These are phyloP conservation scores for Raffaelea ambrosiae DNA, from an alignment of 2,329 filamentous ascomycete genomes.

Conservation along the genomic window DNA sequence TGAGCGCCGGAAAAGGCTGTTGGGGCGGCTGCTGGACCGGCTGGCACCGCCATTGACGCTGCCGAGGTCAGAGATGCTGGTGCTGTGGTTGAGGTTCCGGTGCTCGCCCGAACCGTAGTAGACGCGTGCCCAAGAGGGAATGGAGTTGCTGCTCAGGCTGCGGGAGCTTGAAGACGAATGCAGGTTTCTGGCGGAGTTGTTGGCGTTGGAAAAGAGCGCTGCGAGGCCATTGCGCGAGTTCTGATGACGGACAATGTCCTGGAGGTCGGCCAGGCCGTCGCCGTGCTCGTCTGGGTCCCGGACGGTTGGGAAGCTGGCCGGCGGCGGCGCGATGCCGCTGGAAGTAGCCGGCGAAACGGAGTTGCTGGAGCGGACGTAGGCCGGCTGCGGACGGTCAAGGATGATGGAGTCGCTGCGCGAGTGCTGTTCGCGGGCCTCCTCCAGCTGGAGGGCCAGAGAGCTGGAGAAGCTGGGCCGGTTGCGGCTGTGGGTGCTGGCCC, in stretches of 20 bases:
- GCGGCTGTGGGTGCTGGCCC: conserved; percentile 38
- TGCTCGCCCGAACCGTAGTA: conserved; percentile 64
- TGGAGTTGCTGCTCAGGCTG: conserved; percentile 33
- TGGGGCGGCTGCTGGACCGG: conserved; percentile 38
- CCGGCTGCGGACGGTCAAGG: conserved; percentile 40
- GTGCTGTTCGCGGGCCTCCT: conserved; percentile 20
- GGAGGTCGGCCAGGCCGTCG: conserved; percentile 53
- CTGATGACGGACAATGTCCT: conserved; percentile 41
- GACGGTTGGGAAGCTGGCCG: conserved; percentile 31
- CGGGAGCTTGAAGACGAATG: conserved; percentile 39
- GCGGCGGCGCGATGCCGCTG: conserved; percentile 26
- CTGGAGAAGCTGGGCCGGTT: conserved; percentile 51
- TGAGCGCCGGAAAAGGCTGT: conserved; percentile 35
- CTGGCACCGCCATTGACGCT: conserved; percentile 43
- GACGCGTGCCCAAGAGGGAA: conserved; percentile 52
- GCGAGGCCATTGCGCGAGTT: conserved; percentile 47
- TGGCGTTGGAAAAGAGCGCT: conserved; percentile 36
- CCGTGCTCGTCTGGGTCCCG: conserved; percentile 55
- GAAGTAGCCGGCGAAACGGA: conserved; percentile 3
- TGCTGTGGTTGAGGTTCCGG: conserved; percentile 39
- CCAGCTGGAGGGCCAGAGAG: conserved; percentile 36
- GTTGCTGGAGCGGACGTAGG: conserved; percentile 23
- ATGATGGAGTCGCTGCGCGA: conserved; percentile 30
- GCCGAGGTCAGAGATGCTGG: conserved; percentile 28
- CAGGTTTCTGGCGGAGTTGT: conserved; percentile 36